Evolutionary conservation across 176 grass and related monocot species (phyloP).

Genomic region (Typha latifolia): DNA sequence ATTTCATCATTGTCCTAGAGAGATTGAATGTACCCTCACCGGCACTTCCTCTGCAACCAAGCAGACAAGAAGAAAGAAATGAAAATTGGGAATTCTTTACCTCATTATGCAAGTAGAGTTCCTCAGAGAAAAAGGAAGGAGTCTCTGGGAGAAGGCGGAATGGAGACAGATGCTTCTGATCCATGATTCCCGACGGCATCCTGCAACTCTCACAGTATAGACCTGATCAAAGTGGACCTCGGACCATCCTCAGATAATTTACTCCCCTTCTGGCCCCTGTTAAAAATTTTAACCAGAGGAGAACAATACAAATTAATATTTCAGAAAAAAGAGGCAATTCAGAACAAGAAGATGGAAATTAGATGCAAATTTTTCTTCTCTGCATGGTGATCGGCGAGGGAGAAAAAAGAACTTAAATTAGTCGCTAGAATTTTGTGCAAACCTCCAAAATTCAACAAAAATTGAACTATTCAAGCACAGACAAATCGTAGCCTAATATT

Average conservation of each 20-base stretch:
- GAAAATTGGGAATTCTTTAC: not conserved
- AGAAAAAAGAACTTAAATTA: too few relatives aligned
- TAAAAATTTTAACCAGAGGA: not conserved
- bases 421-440: too few relatives aligned
- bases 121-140: slow-evolving; percentile 47
- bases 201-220: slow-evolving; percentile 6
- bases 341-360: not conserved
- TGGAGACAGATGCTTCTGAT: slow-evolving; percentile 28
- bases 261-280: not conserved
- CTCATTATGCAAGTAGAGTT: slow-evolving; percentile 30
- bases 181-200: slow-evolving; percentile 38
- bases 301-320: not conserved
- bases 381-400: too few relatives aligned
- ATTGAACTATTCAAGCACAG: too few relatives aligned
- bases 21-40: not conserved
- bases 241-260: not conserved
- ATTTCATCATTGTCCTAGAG: not conserved
- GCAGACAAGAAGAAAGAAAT: not conserved
- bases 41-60: not conserved
- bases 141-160: slow-evolving; percentile 27
- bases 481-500: not conserved
- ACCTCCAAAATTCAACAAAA: too few relatives aligned
- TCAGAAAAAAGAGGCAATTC: not conserved
- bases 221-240: not conserved
- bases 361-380: not conserved